Conservation (phyloP, 768 basidiomycete genomes). For the Pilatotrama ljubarskyi region DNA sequence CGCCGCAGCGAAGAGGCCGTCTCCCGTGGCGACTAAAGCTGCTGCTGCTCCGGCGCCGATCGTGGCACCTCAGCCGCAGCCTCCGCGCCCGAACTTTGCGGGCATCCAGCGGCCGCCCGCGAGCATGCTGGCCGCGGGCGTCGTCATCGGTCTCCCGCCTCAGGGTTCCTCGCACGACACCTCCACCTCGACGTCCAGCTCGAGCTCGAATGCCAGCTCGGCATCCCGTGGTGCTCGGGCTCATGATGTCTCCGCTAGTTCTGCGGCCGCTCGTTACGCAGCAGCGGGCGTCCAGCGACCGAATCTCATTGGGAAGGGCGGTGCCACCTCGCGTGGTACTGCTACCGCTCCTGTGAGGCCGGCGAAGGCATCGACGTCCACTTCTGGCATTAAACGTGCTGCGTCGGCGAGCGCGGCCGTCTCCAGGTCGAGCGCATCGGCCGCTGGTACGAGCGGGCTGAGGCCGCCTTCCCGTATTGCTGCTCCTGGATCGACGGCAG, state of each 20-base stretch:
- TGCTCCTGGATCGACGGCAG: neutral
- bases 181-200: conserved; percentile 10
- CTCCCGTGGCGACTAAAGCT: neutral
- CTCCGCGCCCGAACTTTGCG: conserved; percentile 22
- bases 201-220: neutral
- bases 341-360: neutral
- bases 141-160: conserved; percentile 14
- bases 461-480: conserved; percentile 8
- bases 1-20: neutral
- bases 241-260: neutral
- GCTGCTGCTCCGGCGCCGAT: neutral
- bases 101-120: conserved; percentile 34
- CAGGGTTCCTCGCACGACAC: neutral
- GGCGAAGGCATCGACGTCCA: neutral
- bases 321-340: neutral
- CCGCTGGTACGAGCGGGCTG: neutral
- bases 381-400: neutral
- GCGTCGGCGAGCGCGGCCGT: neutral
- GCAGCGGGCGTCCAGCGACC: conserved; percentile 21
- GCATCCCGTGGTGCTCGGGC: neutral
- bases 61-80: neutral
- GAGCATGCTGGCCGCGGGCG: conserved; percentile 13
- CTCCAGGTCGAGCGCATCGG: neutral
- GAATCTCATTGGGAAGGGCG: conserved; percentile 8
- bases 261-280: conserved; percentile 6